These are phyloP conservation scores for Tricholoma sp. DNA, from an alignment of 768 basidiomycete species.

Conservation along the genomic window DNA sequence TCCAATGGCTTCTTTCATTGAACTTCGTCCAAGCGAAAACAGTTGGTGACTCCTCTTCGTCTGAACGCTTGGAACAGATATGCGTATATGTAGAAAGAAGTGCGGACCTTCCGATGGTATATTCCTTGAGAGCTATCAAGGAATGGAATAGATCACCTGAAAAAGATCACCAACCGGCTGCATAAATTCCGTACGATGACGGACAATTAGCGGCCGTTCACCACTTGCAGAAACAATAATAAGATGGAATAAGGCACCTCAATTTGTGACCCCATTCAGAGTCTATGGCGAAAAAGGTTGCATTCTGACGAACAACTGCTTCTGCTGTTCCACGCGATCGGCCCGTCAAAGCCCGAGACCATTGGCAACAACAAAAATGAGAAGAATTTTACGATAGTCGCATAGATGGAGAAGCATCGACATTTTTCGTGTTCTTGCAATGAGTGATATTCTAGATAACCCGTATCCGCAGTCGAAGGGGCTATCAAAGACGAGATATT, in stretches of 20 bases:
- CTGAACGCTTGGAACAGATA: neutral
- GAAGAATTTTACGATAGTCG: neutral
- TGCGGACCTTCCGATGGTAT: neutral
- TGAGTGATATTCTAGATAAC: neutral
- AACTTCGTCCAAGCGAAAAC: no score
- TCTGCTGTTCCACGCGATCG: neutral
- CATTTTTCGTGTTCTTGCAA: neutral
- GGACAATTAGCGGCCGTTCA: neutral
- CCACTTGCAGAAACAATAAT: neutral
- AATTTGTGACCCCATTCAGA: neutral
- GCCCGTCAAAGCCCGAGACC: neutral
- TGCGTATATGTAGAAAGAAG: neutral
- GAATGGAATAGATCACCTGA: neutral
- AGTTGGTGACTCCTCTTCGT: no score
- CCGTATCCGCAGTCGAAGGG: neutral
- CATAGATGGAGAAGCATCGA: neutral
- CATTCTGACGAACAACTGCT: neutral
- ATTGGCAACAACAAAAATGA: neutral
- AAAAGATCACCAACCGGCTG: neutral
- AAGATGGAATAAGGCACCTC: neutral
- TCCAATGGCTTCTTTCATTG: neutral
- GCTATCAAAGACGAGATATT: neutral
- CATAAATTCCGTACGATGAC: neutral
- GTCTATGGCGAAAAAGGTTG: neutral
- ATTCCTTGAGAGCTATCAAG: neutral